Conservation (phyloP, 1,139 yeast species). For the Yamadazyma dendronema region DNA sequence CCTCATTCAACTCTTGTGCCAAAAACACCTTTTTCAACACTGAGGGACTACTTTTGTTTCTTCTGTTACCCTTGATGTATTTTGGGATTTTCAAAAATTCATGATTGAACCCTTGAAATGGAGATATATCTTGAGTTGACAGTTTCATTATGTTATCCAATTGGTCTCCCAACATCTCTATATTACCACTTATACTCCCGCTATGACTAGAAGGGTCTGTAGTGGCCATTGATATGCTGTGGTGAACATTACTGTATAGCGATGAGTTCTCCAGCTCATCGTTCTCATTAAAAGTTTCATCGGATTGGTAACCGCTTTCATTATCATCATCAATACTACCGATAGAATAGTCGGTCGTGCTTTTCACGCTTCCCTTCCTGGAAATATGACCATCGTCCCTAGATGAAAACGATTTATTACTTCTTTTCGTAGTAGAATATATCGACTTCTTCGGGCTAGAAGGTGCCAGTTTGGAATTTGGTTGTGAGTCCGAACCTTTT, state of each 20-base stretch:
- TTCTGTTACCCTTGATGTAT: slow-evolving; percentile 49
- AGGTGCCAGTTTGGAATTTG: not conserved
- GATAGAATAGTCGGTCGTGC: not conserved
- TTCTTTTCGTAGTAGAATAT: not conserved
- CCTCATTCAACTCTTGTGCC: slow-evolving; percentile 68
- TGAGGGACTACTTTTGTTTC: slow-evolving; percentile 43
- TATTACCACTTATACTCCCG: not conserved
- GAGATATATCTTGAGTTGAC: slow-evolving; percentile 16
- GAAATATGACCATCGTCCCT: not conserved
- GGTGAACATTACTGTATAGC: slow-evolving; percentile 12
- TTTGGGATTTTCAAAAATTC: slow-evolving; percentile 51
- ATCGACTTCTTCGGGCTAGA: not conserved
- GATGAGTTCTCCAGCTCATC: slow-evolving; percentile 15
- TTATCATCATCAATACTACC: slow-evolving; percentile 6
- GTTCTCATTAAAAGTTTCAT: slow-evolving; percentile 10
- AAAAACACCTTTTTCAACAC: slow-evolving; percentile 60
- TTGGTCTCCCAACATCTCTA: slow-evolving; percentile 5
- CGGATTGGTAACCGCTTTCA: slow-evolving; percentile 13
- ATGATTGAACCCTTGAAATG: slow-evolving; percentile 32
- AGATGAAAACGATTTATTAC: not conserved
- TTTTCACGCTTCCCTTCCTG: not conserved
- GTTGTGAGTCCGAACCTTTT: not conserved
- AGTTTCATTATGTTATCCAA: slow-evolving; percentile 6
- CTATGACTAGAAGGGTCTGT: slow-evolving; percentile 5
- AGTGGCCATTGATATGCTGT: slow-evolving; percentile 2